A percentile compares a stretch with the other conserved stretches of the same genome.
Conservation (phyloP, 305 asterid species). For the Fraxinus latifolia region DNA sequence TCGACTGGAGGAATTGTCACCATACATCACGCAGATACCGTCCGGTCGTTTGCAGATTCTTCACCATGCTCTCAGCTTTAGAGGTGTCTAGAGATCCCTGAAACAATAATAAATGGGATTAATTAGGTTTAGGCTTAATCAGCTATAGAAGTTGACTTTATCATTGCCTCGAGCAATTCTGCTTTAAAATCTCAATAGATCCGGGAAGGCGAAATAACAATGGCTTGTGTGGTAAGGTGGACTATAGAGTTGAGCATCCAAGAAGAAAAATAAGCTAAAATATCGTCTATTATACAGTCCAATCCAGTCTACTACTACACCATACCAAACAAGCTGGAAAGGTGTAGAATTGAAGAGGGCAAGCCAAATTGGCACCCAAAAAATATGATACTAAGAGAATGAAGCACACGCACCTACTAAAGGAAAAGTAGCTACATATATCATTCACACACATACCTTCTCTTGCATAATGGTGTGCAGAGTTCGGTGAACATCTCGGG, state of each 20-base stretch:
- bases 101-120: background rate
- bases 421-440: background rate
- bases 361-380: conserved; percentile 9
- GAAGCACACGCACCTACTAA: conserved; percentile 3
- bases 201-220: background rate
- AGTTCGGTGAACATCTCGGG: conserved; percentile 90
- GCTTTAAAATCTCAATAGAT: background rate
- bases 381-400: background rate
- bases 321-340: conserved; percentile 3
- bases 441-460: background rate
- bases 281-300: background rate
- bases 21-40: conserved; percentile 90
- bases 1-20: conserved; percentile 33
- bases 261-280: background rate
- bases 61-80: conserved; percentile 84
- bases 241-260: background rate
- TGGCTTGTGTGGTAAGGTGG: background rate
- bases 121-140: conserved; percentile 5
- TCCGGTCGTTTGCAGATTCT: conserved; percentile 79
- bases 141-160: background rate
- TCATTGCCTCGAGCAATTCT: background rate
- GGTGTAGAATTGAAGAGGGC: conserved; percentile 12
- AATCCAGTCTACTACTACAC: background rate
- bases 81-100: conserved; percentile 91
- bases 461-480: conserved; percentile 69